These are phyloP conservation scores for Proliferodiscus dingleyae DNA, from an alignment of 2,329 filamentous ascomycete genomes.

Conservation along the genomic window DNA sequence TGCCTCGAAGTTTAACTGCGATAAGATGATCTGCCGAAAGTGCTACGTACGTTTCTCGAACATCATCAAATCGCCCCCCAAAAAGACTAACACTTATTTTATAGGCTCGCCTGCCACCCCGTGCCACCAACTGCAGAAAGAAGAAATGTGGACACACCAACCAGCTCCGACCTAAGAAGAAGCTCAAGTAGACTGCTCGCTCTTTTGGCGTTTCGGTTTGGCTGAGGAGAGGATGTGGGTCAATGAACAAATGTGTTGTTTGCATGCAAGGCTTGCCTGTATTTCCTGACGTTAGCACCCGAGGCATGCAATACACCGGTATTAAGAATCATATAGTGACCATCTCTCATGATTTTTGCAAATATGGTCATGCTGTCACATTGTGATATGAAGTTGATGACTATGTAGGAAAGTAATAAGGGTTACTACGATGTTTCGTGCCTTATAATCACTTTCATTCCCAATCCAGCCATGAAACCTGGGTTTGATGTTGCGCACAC, in stretches of 20 bases:
- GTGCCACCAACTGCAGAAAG: constrained; percentile 99
- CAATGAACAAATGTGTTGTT: constrained; percentile 18
- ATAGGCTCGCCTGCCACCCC: constrained; percentile 80
- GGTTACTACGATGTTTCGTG: too few relatives aligned
- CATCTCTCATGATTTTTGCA: neutral
- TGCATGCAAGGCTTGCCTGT: constrained; percentile 24
- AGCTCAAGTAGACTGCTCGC: constrained; percentile 78
- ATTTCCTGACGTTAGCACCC: constrained; percentile 24
- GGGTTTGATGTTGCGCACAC: too few relatives aligned
- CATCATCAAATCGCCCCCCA: constrained; percentile 1
- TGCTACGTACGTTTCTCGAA: constrained; percentile 75
- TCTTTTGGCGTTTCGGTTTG: constrained; percentile 29
- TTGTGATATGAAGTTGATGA: too few relatives aligned
- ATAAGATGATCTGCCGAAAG: constrained; percentile 99
- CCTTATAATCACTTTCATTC: too few relatives aligned
- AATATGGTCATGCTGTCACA: too few relatives aligned
- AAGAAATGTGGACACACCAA: constrained; percentile 99
- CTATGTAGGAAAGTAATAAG: too few relatives aligned
- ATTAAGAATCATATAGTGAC: constrained; percentile 4
- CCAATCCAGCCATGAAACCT: too few relatives aligned
- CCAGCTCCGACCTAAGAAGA: constrained; percentile 99
- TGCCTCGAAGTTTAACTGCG: constrained; percentile 99
- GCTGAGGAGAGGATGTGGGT: constrained; percentile 12
- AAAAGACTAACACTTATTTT: constrained; percentile 21
- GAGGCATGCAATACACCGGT: constrained; percentile 19